Base-by-base conservation (phyloP, 345 rosid species). In the Lumnitzera racemosa region DNA sequence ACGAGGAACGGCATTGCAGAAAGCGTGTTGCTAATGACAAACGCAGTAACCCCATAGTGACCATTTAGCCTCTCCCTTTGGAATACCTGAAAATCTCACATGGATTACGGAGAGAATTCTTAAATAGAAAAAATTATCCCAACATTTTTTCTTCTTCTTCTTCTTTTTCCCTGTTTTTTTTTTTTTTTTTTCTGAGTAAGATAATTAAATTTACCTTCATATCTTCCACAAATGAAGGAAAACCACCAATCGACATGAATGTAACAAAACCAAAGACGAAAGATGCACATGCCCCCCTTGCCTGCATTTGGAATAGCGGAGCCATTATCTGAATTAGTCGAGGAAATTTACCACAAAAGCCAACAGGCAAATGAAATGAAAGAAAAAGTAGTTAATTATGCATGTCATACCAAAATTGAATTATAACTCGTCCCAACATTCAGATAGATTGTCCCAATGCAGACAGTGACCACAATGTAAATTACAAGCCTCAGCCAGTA, bases 11-110 rank as follows among this genome's bases (percentile, higher is more conserved):
- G 98, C 63, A 78, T 82, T 17, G 94, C 96, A 13, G 98, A 83
- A 54, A 92, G 23, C 24, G 96, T 89, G 80, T 92, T 92, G 78
- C 96, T 74, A 58, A 92, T 68, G 48, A 89, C 96, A 63, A 89
- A 92, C 41, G 96, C 81, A 49, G 74, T 72, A 57, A 89, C 98
- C 12, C 98, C 96, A 16, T 89, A 92, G 59, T 92, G 98, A 2
- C 98, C 98, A 52, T 92, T 92, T 67, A 92, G 72, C 70, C 98
- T 87, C 64, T 92, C 98, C 70, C 98, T 83, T 76, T 89, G 97
- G 63, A 92, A 92, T 23, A 92, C 97, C 98, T 92, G 83, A 55
- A 65, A 50, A 23, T 24, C 43, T 36, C 43, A 36, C 43, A 3
- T 16, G 55, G 51, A 20, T 27, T 24, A 15, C 15, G 20, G 10